These are phyloP conservation scores for Calonectria henricotiae DNA, from an alignment of 2,329 filamentous ascomycete genomes.

Conservation along the genomic window DNA sequence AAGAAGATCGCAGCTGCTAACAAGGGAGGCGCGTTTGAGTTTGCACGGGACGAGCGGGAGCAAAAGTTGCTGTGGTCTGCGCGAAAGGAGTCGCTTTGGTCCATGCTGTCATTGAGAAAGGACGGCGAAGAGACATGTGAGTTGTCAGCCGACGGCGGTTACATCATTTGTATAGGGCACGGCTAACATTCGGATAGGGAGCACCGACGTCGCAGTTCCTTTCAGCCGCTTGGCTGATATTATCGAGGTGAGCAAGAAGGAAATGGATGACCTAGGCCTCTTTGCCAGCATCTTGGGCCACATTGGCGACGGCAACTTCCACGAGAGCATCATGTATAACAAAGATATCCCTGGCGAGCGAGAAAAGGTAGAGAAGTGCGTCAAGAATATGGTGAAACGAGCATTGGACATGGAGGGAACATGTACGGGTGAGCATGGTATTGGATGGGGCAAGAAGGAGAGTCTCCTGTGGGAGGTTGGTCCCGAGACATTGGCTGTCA, in stretches of 20 bases:
- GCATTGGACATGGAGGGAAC: conserved; percentile 96
- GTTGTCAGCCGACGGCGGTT: conserved; percentile 58
- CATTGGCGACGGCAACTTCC: conserved; percentile 95
- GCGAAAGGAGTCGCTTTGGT: conserved; percentile 88
- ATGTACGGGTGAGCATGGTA: conserved; percentile 89
- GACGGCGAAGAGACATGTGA: conserved; percentile 79
- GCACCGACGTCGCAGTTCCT: conserved; percentile 88
- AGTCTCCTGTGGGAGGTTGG: conserved; percentile 86
- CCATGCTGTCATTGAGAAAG: conserved; percentile 80
- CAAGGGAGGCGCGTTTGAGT: conserved; percentile 80
- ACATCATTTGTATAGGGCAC: background rate
- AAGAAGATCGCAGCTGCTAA: conserved; percentile 78
- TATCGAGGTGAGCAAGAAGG: conserved; percentile 87
- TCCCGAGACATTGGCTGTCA: conserved; percentile 84
- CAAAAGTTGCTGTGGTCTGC: conserved; percentile 86
- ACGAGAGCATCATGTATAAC: conserved; percentile 93
- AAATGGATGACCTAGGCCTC: conserved; percentile 87
- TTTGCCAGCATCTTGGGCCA: conserved; percentile 93
- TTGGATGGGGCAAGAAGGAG: conserved; percentile 90
- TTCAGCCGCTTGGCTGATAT: conserved; percentile 83
- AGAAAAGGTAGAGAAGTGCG: conserved; percentile 83
- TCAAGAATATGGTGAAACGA: conserved; percentile 92
- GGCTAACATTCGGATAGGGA: conserved; percentile 66
- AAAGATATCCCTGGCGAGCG: conserved; percentile 78
- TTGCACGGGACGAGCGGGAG: conserved; percentile 80